Conservation (phyloP, 306 rosid genomes). For the Cicer judaicum region DNA sequence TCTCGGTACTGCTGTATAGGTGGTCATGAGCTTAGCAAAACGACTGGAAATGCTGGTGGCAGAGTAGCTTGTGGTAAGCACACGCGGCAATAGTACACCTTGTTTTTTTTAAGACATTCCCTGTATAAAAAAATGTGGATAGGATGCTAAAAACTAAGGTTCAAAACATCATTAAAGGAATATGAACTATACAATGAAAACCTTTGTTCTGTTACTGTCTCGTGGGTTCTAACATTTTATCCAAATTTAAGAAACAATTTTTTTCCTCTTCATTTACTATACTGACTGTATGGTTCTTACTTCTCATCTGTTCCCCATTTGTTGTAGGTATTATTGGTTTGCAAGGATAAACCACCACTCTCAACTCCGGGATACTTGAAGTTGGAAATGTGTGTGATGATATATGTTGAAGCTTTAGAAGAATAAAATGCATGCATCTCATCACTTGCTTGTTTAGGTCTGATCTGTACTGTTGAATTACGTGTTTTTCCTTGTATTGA, state of each 20-base stretch:
- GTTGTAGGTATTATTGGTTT: conserved; percentile 81
- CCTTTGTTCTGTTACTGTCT: not conserved
- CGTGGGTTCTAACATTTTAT: not conserved
- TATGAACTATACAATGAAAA: not conserved
- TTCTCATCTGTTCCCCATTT: not conserved
- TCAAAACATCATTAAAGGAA: not conserved
- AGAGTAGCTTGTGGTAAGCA: conserved; percentile 89
- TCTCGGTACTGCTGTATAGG: conserved; percentile 52
- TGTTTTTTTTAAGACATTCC: conserved; percentile 19
- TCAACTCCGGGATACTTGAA: conserved; percentile 15
- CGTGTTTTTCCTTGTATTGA: conserved; percentile 26
- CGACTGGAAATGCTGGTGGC: conserved; percentile 98
- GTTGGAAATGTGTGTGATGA: conserved; percentile 17
- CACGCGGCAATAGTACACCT: not conserved
- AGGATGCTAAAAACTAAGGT: not conserved
- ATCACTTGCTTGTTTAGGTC: conserved; percentile 35
- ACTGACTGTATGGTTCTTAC: conserved; percentile 21
- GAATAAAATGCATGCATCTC: conserved; percentile 44
- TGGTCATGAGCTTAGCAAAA: conserved; percentile 94
- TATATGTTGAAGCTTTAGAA: not conserved
- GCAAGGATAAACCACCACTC: conserved; percentile 61
- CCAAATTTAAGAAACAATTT: not conserved
- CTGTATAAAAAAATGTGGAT: not conserved
- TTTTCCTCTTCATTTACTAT: conserved; percentile 4
- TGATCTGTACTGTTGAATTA: conserved; percentile 39